phyloP scores from a whole-genome alignment of 1,284 basidiomycete genomes.

The Violaceomyces palustris region DNA sequence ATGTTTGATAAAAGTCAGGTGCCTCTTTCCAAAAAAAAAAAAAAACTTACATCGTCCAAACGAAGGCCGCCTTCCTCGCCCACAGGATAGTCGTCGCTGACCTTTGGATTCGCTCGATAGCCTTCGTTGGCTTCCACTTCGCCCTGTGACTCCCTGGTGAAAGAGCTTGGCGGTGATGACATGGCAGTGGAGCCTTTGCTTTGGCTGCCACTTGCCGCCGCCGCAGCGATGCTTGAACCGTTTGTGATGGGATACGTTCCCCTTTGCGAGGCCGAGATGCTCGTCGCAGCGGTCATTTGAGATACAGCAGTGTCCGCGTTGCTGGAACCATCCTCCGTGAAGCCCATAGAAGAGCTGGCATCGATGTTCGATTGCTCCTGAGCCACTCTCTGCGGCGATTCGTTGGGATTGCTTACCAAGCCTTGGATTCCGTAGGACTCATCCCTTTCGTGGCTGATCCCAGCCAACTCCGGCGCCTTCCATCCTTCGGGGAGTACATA shows the following conservation, averaged over 20 bases:
- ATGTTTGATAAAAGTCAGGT: too few relatives aligned
- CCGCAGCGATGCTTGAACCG: too few relatives aligned
- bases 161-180: background rate
- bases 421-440: too few relatives aligned
- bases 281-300: background rate
- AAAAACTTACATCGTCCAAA: too few relatives aligned
- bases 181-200: background rate
- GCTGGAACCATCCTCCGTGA: too few relatives aligned
- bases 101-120: too few relatives aligned
- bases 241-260: background rate
- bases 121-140: background rate
- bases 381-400: background rate
- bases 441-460: too few relatives aligned
- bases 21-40: too few relatives aligned
- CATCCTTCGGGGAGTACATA: constrained; percentile 14
- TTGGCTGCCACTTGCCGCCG: background rate
- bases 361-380: background rate
- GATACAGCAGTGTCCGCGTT: background rate
- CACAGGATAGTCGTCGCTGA: too few relatives aligned
- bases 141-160: background rate
- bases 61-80: too few relatives aligned
- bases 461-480: background rate
- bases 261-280: background rate
- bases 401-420: too few relatives aligned
- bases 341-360: background rate